Conservation (phyloP, 768 basidiomycete genomes). For the Exsudoporus frostii region DNA sequence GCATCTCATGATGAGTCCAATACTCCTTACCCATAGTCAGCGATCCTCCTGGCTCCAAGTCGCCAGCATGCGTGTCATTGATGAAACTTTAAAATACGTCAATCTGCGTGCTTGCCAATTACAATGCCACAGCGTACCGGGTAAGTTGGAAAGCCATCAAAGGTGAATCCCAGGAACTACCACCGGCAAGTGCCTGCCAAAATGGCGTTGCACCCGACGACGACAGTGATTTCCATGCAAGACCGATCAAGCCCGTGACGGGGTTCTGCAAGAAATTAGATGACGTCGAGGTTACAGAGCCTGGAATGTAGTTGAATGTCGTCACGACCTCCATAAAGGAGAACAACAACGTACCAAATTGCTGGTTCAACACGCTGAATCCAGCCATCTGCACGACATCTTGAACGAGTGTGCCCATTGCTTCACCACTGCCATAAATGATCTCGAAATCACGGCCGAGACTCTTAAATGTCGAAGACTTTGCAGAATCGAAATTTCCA, state of each 20-base stretch:
- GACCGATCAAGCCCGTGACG: constrained; percentile 69
- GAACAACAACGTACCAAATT: constrained; percentile 44
- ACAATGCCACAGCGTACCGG: constrained; percentile 32
- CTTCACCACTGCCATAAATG: constrained; percentile 46
- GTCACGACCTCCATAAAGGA: not conserved
- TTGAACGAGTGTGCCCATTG: constrained; percentile 42
- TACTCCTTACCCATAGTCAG: constrained; percentile 59
- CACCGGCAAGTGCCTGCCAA: constrained; percentile 55
- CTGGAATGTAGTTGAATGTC: constrained; percentile 37
- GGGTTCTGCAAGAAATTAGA: constrained; percentile 45
- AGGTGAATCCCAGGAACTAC: constrained; percentile 42
- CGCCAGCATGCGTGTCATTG: constrained; percentile 38
- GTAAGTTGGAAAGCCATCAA: constrained; percentile 68
- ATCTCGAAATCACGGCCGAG: constrained; percentile 35
- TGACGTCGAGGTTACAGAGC: constrained; percentile 23
- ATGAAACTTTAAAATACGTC: constrained; percentile 32
- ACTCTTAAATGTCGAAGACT: constrained; percentile 36
- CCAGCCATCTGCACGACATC: constrained; percentile 75
- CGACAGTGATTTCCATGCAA: constrained; percentile 62
- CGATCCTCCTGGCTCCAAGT: constrained; percentile 65
- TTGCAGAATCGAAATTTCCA: constrained; percentile 31
- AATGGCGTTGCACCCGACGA: constrained; percentile 59
- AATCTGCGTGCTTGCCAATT: not conserved
- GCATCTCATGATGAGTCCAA: not conserved
- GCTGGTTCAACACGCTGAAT: constrained; percentile 55